phyloP scores from a whole-genome alignment of 192 early-diverging fungal genomes.

The Irineochytrium annulatum region DNA sequence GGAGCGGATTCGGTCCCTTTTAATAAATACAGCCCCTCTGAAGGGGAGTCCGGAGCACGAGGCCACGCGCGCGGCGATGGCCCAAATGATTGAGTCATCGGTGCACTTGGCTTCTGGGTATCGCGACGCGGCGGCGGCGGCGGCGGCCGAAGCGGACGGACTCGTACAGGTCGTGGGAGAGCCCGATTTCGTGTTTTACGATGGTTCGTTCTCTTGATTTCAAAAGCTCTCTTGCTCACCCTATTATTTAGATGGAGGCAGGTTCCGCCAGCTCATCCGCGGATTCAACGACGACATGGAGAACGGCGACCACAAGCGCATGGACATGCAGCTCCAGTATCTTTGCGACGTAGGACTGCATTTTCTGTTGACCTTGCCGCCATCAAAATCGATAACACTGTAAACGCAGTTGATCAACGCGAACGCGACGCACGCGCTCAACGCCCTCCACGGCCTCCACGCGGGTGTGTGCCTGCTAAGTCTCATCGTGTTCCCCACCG shows the following conservation, averaged over 20 bases:
- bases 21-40: conserved; percentile 13
- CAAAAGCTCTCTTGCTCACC: background rate
- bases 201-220: background rate
- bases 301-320: background rate
- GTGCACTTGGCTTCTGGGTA: background rate
- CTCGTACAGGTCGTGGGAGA: conserved; percentile 16
- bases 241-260: conserved; percentile 11
- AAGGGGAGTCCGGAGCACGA: background rate
- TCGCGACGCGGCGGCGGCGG: background rate
- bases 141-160: conserved; percentile 12
- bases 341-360: conserved; percentile 7
- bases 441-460: conserved; percentile 20
- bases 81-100: background rate
- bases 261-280: conserved; percentile 10
- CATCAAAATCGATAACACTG: background rate
- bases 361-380: background rate
- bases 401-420: conserved; percentile 7
- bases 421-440: conserved; percentile 6
- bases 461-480: conserved; percentile 21
- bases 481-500: conserved; percentile 10
- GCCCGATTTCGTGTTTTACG: conserved; percentile 25
- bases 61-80: background rate
- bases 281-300: background rate
- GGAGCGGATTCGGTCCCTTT: conserved; percentile 10
- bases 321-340: conserved; percentile 12